Percentiles rank a stretch among this genome's conserved stretches.
These are phyloP conservation scores for Achlya hypogyna DNA, from an alignment of 352 stramenopile species.

Conservation along the genomic window DNA sequence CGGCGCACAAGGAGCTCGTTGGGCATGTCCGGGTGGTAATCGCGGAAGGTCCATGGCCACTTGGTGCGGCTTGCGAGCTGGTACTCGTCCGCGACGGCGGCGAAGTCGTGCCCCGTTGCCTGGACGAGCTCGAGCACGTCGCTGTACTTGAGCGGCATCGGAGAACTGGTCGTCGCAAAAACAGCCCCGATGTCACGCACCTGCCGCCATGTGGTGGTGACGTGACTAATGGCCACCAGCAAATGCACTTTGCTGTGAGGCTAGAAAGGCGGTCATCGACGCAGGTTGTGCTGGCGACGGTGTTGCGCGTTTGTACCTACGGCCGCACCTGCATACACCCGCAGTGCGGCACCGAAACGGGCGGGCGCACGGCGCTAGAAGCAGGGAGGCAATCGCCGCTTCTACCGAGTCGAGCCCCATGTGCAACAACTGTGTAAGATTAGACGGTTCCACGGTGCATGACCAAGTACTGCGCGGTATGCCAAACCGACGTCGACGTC, in stretches of 20 bases:
- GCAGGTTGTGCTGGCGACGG: too few relatives aligned
- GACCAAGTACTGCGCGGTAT: too few relatives aligned
- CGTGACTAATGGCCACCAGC: not conserved
- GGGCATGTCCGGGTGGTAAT: conserved; percentile 2
- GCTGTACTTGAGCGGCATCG: conserved; percentile 2
- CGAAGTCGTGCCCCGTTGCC: not conserved
- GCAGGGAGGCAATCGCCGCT: too few relatives aligned
- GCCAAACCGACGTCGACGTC: too few relatives aligned
- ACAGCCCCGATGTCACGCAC: not conserved
- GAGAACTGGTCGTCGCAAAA: conserved; percentile 1
- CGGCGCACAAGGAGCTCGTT: not conserved
- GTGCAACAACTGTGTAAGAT: too few relatives aligned
- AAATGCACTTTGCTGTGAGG: not conserved
- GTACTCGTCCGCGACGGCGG: not conserved
- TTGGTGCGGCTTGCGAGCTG: not conserved
- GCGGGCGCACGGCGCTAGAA: too few relatives aligned
- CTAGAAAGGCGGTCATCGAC: too few relatives aligned
- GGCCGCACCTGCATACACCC: too few relatives aligned
- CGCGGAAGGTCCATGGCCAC: conserved; percentile 12
- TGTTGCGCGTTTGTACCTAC: too few relatives aligned
- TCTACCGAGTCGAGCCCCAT: too few relatives aligned
- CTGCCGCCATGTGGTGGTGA: not conserved
- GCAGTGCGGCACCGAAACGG: too few relatives aligned
- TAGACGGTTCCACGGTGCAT: too few relatives aligned
- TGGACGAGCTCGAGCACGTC: conserved; percentile 3